Base-by-base conservation (phyloP, 2,329 filamentous ascomycete species). In the Phoma herbarum region DNA sequence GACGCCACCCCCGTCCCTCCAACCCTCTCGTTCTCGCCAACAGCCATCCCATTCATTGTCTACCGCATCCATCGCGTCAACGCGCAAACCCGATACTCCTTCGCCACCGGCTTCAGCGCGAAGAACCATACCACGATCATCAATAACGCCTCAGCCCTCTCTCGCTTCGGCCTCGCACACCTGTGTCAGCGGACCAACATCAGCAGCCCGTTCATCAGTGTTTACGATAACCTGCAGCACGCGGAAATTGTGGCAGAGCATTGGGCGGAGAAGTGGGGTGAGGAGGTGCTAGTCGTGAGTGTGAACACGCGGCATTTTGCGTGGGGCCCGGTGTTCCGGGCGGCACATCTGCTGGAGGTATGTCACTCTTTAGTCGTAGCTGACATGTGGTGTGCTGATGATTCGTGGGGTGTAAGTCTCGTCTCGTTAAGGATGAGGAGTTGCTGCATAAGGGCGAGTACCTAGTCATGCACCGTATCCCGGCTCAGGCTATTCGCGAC, bases 121-220 rank as follows among this genome's bases (percentile, higher is more conserved):
- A 75, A 75, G 26, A 76, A 76, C 62, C 74, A 75, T 52, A 71
- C 71, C 46, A 76, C 74, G 1, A 71, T 75, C 54, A 55, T 74
- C 23, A 68, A 67, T 62, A 66, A 65, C 50, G 64, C 62, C 2
- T 66, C 65, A 1, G 56, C 58, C 1, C 62, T 71, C 16, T 64
- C 58, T 0, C 69, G 70, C 48, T 74, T 74, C 58, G 68, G 69
- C 7, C 65, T 73, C 54, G 70, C 71, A 9, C 71, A 74, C 18
- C 59, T 75, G 8, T 62, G 69, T 60, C 66, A 66, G 18, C 71
- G 73, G 48, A 76, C 74, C 45, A 76, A 76, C 63, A 70, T 75
- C 51, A 54, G 52, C 37, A 71, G 68, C 5, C 74, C 74, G 3
- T 71, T 76, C 54, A 73, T 76, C 61, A 69, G 64, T 59, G 72